These are phyloP conservation scores for Cryomyces minteri DNA, from an alignment of 495 filamentous ascomycete genomes.

Conservation along the genomic window DNA sequence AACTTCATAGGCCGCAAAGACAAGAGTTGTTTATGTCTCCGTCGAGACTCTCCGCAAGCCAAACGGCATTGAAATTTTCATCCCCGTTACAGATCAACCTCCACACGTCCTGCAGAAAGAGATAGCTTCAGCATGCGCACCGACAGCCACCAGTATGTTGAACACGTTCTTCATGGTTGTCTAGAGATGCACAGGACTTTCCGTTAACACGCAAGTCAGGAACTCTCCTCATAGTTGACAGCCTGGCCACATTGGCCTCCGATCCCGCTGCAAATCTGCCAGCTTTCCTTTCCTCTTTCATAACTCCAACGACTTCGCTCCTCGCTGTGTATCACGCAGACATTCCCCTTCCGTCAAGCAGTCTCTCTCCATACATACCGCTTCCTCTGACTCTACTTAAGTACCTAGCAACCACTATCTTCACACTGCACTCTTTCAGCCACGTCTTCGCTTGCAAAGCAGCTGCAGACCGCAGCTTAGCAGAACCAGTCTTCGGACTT, in stretches of 20 bases:
- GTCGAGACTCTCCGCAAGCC: conserved; percentile 47
- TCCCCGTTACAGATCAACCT: conserved; percentile 41
- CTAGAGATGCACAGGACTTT: too few species aligned
- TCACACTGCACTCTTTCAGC: conserved; percentile 41
- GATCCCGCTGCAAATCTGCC: conserved; percentile 24
- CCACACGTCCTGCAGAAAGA: conserved; percentile 32
- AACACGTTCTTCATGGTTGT: neutral
- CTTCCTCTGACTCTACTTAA: conserved; percentile 38
- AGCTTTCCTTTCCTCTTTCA: conserved; percentile 28
- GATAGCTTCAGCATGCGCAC: conserved; percentile 33
- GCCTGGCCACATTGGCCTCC: conserved; percentile 32
- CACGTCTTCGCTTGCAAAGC: conserved; percentile 49
- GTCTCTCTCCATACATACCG: conserved; percentile 39
- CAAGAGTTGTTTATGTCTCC: conserved; percentile 56
- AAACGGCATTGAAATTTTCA: conserved; percentile 36
- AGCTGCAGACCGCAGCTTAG: conserved; percentile 49
- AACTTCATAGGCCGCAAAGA: conserved; percentile 27
- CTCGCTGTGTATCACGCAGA: conserved; percentile 52
- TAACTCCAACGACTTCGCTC: conserved; percentile 34
- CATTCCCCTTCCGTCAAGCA: conserved; percentile 21
- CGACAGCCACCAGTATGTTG: conserved; percentile 11
- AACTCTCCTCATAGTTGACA: conserved; percentile 42
- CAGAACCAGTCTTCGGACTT: conserved; percentile 58
- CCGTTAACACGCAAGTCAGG: neutral
- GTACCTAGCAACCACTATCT: conserved; percentile 50